Conservation (phyloP, 2,329 filamentous ascomycete genomes). For the Colletotrichum trifolii region DNA sequence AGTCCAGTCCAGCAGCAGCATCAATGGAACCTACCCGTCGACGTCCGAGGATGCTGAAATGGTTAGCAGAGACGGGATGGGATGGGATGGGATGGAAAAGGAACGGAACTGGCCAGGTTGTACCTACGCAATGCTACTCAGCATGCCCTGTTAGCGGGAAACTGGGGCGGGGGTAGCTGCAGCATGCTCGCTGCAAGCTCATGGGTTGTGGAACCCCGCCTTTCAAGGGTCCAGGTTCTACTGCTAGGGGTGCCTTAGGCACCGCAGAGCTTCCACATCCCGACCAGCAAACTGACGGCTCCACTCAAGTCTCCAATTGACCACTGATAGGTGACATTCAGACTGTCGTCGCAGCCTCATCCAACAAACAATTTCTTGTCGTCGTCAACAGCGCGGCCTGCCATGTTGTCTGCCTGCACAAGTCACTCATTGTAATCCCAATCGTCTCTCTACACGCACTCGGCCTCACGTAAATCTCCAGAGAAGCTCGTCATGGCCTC, state of each 20-base stretch:
- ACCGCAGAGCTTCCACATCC: no score
- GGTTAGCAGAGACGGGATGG: neutral
- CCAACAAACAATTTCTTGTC: neutral
- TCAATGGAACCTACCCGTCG: slow-evolving; percentile 15
- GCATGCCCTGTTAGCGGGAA: slow-evolving; percentile 20
- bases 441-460: neutral
- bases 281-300: neutral
- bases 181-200: slow-evolving; percentile 9
- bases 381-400: neutral
- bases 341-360: neutral
- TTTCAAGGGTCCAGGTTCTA: slow-evolving; percentile 12
- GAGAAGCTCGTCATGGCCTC: slow-evolving; percentile 20
- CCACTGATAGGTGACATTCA: neutral
- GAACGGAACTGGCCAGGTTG: slow-evolving; percentile 29
- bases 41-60: slow-evolving; percentile 23
- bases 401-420: no score
- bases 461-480: neutral
- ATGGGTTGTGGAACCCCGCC: slow-evolving; percentile 21
- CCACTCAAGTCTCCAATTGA: slow-evolving; percentile 9
- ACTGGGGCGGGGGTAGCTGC: slow-evolving; percentile 29
- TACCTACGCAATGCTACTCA: neutral
- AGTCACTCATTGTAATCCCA: neutral
- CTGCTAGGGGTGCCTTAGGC: no score
- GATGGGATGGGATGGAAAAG: slow-evolving; percentile 6
- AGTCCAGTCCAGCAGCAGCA: slow-evolving; percentile 29